Evolutionary conservation across 2,329 filamentous ascomycete genomes (phyloP).

Genomic region (Aspergillus pseudoglaucus): DNA sequence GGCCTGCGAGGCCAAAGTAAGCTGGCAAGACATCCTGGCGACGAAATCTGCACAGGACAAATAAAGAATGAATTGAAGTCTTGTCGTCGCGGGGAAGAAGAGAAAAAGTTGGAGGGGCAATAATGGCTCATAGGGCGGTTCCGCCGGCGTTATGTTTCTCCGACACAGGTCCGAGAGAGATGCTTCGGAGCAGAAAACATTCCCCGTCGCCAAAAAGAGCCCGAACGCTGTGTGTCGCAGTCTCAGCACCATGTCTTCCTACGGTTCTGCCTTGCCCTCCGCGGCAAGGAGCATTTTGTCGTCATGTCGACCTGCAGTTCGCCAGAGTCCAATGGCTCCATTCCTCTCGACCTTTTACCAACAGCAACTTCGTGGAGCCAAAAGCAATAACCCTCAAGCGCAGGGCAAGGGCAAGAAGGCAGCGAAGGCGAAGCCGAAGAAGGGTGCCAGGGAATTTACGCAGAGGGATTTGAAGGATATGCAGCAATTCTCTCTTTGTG

Average conservation of each 20-base stretch:
- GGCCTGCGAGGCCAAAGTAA: slow-evolving; percentile 35
- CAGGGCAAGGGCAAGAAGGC: slow-evolving; percentile 33
- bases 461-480: slow-evolving; percentile 57
- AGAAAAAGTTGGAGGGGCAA: slow-evolving; percentile 17
- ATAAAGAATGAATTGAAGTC: slow-evolving; percentile 1
- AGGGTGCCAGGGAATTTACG: slow-evolving; percentile 60
- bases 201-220: neutral
- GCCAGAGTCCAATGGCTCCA: slow-evolving; percentile 25
- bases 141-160: slow-evolving; percentile 27
- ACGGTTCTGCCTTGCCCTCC: slow-evolving; percentile 26
- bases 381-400: slow-evolving; percentile 27
- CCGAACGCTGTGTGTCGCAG: neutral
- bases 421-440: slow-evolving; percentile 55
- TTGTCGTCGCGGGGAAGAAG: neutral
- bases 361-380: slow-evolving; percentile 30
- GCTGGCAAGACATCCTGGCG: slow-evolving; percentile 11
- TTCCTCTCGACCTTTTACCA: slow-evolving; percentile 24
- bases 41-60: slow-evolving; percentile 2
- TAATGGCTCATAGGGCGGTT: slow-evolving; percentile 12
- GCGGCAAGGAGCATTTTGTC: slow-evolving; percentile 28
- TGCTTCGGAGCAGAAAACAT: slow-evolving; percentile 30
- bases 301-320: slow-evolving; percentile 25
- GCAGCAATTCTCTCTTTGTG: slow-evolving; percentile 73
- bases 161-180: slow-evolving; percentile 17
- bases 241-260: slow-evolving; percentile 28